A percentile compares a stretch with the other conserved stretches of the same genome.
These are phyloP conservation scores for Aspergillus nomiae DNA, from an alignment of 2,329 filamentous ascomycete species.

Conservation along the genomic window DNA sequence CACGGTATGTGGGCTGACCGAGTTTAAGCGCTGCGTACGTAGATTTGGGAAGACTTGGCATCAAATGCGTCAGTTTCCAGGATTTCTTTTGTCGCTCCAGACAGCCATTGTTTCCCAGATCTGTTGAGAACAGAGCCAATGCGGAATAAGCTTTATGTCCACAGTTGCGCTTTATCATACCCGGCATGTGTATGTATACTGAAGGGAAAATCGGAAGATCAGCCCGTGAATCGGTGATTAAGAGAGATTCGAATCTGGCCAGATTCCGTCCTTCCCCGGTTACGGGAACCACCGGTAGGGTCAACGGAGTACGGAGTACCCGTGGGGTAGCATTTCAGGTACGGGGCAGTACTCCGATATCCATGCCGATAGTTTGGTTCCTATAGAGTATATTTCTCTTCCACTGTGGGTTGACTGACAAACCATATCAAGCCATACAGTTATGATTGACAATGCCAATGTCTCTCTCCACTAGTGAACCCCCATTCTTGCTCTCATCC, in stretches of 20 bases:
- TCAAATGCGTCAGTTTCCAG: neutral
- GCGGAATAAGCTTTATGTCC: neutral
- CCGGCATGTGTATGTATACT: neutral
- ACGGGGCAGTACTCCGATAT: neutral
- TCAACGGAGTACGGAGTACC: neutral
- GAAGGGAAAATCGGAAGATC: neutral
- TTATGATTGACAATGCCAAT: constrained; percentile 2
- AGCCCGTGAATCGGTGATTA: neutral
- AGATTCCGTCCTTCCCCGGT: neutral
- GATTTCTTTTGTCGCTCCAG: neutral
- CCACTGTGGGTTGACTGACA: neutral
- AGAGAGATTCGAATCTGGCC: neutral
- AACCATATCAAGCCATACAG: neutral
- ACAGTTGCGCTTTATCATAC: neutral
- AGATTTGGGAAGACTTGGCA: neutral
- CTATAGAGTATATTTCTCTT: neutral
- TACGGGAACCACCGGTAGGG: neutral
- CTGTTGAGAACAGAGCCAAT: neutral
- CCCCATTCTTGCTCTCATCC: neutral
- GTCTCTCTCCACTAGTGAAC: neutral
- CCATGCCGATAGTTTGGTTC: neutral
- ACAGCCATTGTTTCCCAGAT: neutral
- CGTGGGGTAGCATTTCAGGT: constrained; percentile 3
- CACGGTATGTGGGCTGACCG: constrained; percentile 1
- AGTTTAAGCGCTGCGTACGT: neutral